Conservation (phyloP, 805 yeast species). For the Starmerella etchellsii region DNA sequence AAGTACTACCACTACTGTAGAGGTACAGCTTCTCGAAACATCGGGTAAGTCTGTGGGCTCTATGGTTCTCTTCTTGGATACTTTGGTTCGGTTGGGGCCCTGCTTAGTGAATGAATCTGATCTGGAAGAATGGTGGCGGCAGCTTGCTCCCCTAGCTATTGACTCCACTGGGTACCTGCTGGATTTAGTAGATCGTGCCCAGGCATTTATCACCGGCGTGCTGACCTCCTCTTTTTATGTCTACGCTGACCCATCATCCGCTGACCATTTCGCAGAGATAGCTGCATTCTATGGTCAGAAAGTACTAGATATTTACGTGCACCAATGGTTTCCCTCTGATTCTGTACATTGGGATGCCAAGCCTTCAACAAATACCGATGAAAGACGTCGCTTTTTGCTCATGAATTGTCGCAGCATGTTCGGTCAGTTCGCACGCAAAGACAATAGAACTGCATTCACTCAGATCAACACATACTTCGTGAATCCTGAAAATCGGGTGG, state of each 20-base stretch:
- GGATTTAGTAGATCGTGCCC: conserved; percentile 28
- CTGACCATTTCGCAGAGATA: conserved; percentile 16
- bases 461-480: conserved; percentile 30
- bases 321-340: conserved; percentile 8
- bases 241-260: conserved; percentile 13
- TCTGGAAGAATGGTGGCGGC: conserved; percentile 37
- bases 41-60: conserved; percentile 4
- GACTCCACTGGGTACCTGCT: conserved; percentile 45
- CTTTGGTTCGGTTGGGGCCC: conserved; percentile 25
- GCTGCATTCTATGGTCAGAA: conserved; percentile 18
- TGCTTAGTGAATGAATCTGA: conserved; percentile 23
- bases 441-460: conserved; percentile 30
- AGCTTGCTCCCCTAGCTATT: conserved; percentile 38
- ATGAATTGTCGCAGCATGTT: conserved; percentile 34
- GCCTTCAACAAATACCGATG: conserved; percentile 25
- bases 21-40: not conserved
- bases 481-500: conserved; percentile 29
- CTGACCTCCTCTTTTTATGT: conserved; percentile 20
- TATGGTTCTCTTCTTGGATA: conserved; percentile 24
- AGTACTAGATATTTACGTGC: conserved; percentile 21
- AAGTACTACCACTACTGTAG: conserved; percentile 1
- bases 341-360: not conserved
- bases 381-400: conserved; percentile 37
- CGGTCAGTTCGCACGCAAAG: conserved; percentile 32
- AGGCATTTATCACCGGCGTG: conserved; percentile 24